Evolutionary conservation across 2,329 filamentous ascomycete species (phyloP), one percentile per base, ranked within the genome.

Genomic region (Knufia fluminis): DNA sequence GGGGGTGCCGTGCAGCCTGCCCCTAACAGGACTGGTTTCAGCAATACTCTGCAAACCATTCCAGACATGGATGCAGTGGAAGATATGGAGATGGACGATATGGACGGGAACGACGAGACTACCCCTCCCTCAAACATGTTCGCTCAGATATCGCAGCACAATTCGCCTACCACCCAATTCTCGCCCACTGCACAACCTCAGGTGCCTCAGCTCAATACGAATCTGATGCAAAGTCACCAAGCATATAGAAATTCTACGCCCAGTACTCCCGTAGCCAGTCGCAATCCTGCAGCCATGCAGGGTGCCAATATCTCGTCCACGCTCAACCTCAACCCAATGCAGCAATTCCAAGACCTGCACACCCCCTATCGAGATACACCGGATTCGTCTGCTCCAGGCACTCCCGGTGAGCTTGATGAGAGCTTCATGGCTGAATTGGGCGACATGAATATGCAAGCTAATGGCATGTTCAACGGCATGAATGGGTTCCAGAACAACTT

Each of bases 61-160:
- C 55, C 66, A 58, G 54, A 62, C 59, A 56, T 69, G 64, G 62
- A 69, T 62, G 60, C 62, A 61, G 54, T 69, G 58, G 89, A 88
- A 46, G 88, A 94, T 62, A 96, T 97, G 91, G 91, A 97, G 62
- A 86, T 97, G 83, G 91, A 97, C 62, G 89, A 95, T 59, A 82
- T 79, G 52, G 62, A 71, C 58, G 62, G 58, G 12, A 24, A 61
- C 62, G 58, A 72, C 61, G 53, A 60, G 19, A 52, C 52, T 24
- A 59, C 50, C 49, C 64, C 53, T 55, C 65, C 46, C 59, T 65
- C 43, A 60, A 56, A 70, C 54, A 52, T 69, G 50, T 71, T 68
- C 52, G 64, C 59, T 22, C 76, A 82, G 45, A 74, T 78, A 55
- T 78, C 80, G 31, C 80, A 86, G 60, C 84, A 86, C 59, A 80